These are phyloP conservation scores for Brassica carinata DNA, from an alignment of 345 rosid genomes.

Conservation along the genomic window DNA sequence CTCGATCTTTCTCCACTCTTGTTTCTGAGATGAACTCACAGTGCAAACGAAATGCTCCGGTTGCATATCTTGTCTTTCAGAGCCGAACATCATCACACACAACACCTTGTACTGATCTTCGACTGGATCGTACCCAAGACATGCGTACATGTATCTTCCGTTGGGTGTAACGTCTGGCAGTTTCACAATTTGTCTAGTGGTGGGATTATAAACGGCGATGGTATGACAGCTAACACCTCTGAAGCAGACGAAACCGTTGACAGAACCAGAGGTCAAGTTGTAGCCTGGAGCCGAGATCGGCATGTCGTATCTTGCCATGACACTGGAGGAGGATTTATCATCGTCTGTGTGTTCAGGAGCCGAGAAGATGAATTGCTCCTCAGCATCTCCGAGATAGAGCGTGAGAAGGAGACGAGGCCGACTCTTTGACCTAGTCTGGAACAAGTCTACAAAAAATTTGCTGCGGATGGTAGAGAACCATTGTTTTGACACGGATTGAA, in stretches of 20 bases:
- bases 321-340: background rate
- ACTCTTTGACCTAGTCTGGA: background rate
- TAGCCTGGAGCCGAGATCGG: background rate
- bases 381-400: background rate
- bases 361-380: background rate
- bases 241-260: slow-evolving; percentile 1
- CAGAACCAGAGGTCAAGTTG: background rate
- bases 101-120: background rate
- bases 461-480: background rate
- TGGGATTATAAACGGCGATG: slow-evolving; percentile 7
- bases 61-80: background rate
- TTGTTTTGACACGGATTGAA: background rate
- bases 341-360: slow-evolving; percentile 7
- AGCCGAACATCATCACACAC: background rate
- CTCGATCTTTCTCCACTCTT: too few relatives aligned
- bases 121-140: slow-evolving; percentile 6
- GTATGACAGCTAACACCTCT: background rate
- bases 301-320: slow-evolving; percentile 12
- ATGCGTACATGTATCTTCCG: background rate
- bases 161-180: background rate
- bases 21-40: too few relatives aligned
- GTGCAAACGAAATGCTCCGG: background rate
- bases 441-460: background rate
- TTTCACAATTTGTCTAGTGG: background rate
- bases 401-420: slow-evolving; percentile 7